Conservation (phyloP, 768 basidiomycete species). For the Leccinum boreale region DNA sequence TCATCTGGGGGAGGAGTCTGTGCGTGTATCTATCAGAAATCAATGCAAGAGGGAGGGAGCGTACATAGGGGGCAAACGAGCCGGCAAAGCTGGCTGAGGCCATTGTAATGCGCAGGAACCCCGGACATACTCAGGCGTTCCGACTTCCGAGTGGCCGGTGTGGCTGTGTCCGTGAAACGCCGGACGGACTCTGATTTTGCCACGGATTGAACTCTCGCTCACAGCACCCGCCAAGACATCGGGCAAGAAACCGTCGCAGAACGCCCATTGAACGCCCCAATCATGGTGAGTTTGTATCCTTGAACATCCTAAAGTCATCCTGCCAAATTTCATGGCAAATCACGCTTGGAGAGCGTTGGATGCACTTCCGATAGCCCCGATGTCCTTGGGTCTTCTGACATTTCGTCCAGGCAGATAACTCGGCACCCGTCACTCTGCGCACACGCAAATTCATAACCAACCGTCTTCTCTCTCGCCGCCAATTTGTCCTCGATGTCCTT, state of each 20-base stretch:
- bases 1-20: slow-evolving; percentile 63
- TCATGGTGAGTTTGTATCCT: slow-evolving; percentile 35
- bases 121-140: neutral
- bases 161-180: slow-evolving; percentile 41
- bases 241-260: slow-evolving; percentile 23
- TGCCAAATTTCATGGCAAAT: slow-evolving; percentile 7
- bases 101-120: neutral
- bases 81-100: slow-evolving; percentile 23
- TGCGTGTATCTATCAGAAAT: neutral
- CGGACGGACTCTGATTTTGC: slow-evolving; percentile 37
- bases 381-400: slow-evolving; percentile 21
- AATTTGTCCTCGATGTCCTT: slow-evolving; percentile 92
- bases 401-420: slow-evolving; percentile 60
- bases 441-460: slow-evolving; percentile 99
- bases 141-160: slow-evolving; percentile 8
- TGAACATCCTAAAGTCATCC: neutral
- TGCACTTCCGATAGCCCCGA: slow-evolving; percentile 19
- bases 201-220: slow-evolving; percentile 4
- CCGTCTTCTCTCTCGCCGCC: slow-evolving; percentile 92
- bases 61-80: slow-evolving; percentile 62
- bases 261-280: slow-evolving; percentile 19
- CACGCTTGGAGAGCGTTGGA: slow-evolving; percentile 21
- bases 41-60: slow-evolving; percentile 10
- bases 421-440: slow-evolving; percentile 90
- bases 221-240: slow-evolving; percentile 27